Evolutionary conservation across 768 basidiomycete genomes (phyloP).

Genomic region (Hebeloma cylindrosporum): DNA sequence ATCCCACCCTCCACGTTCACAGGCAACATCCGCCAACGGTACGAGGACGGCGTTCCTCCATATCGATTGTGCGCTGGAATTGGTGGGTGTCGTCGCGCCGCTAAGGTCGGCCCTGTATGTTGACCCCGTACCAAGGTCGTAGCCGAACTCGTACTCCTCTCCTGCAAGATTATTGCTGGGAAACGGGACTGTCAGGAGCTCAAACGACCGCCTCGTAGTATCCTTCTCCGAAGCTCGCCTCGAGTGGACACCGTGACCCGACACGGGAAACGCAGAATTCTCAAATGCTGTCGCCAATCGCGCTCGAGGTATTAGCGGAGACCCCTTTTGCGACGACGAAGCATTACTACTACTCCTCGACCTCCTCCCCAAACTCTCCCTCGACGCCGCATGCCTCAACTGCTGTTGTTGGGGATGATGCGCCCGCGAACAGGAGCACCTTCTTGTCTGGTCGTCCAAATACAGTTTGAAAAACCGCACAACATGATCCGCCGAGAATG

Average conservation of each 20-base stretch:
- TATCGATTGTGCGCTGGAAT: slow-evolving; percentile 35
- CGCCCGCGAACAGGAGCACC: slow-evolving; percentile 65
- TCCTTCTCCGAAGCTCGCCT: slow-evolving; percentile 74
- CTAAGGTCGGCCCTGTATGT: slow-evolving; percentile 20
- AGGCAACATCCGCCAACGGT: slow-evolving; percentile 53
- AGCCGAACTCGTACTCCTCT: slow-evolving; percentile 39
- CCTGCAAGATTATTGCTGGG: slow-evolving; percentile 26
- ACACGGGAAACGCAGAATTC: slow-evolving; percentile 68
- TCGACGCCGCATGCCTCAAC: slow-evolving; percentile 42
- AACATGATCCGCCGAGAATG: slow-evolving; percentile 63
- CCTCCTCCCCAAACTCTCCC: slow-evolving; percentile 46
- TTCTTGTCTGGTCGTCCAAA: slow-evolving; percentile 53
- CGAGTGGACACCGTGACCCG: slow-evolving; percentile 76
- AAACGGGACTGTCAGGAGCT: slow-evolving; percentile 45
- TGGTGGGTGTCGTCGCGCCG: slow-evolving; percentile 38
- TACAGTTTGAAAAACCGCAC: slow-evolving; percentile 68
- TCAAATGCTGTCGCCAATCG: slow-evolving; percentile 51
- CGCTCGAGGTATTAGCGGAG: slow-evolving; percentile 49
- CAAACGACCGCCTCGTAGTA: slow-evolving; percentile 46
- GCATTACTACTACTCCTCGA: slow-evolving; percentile 65
- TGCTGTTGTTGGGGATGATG: slow-evolving; percentile 26
- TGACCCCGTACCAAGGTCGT: slow-evolving; percentile 20
- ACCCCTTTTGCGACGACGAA: slow-evolving; percentile 38
- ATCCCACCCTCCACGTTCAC: slow-evolving; percentile 82
- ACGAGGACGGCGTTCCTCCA: slow-evolving; percentile 62